A percentile compares a stretch with the other conserved stretches of the same genome.
phyloP scores from a whole-genome alignment of 495 filamentous ascomycete genomes.

The Ramalina intermedia region DNA sequence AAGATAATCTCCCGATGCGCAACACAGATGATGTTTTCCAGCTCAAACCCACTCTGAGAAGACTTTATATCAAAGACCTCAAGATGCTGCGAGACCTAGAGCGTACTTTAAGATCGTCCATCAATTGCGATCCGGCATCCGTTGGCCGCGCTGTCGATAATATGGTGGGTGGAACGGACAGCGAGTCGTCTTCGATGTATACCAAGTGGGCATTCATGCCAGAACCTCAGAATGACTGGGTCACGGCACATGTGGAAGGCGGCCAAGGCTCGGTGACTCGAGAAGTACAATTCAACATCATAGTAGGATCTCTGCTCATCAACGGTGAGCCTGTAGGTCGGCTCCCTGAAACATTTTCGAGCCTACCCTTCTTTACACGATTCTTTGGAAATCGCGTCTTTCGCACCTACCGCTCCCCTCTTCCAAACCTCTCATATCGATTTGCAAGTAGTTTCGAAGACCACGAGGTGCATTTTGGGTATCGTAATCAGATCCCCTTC shows the following conservation, averaged over 20 bases:
- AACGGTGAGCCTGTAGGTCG: conserved; percentile 32
- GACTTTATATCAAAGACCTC: conserved; percentile 31
- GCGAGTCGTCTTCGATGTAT: background rate
- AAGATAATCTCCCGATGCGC: conserved; percentile 5
- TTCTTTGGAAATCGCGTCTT: conserved; percentile 38
- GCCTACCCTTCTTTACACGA: conserved; percentile 22
- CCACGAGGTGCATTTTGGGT: conserved; percentile 35
- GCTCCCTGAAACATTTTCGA: conserved; percentile 28
- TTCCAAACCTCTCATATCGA: conserved; percentile 32
- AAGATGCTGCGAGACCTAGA: conserved; percentile 29
- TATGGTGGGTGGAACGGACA: conserved; percentile 4
- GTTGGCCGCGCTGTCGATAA: conserved; percentile 8
- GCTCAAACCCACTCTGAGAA: conserved; percentile 6
- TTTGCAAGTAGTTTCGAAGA: conserved; percentile 17
- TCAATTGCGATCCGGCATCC: conserved; percentile 8
- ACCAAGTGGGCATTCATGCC: conserved; percentile 5
- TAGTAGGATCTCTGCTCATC: conserved; percentile 35
- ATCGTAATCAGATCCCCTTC: conserved; percentile 22
- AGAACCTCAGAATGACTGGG: conserved; percentile 3
- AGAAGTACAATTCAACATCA: conserved; percentile 27
- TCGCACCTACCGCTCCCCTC: conserved; percentile 27
- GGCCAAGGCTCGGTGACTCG: background rate
- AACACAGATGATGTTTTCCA: conserved; percentile 3
- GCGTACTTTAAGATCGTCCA: conserved; percentile 16
- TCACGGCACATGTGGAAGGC: background rate